Base-by-base conservation (phyloP, 2,329 filamentous ascomycete species). In the Phialophora tarda region DNA sequence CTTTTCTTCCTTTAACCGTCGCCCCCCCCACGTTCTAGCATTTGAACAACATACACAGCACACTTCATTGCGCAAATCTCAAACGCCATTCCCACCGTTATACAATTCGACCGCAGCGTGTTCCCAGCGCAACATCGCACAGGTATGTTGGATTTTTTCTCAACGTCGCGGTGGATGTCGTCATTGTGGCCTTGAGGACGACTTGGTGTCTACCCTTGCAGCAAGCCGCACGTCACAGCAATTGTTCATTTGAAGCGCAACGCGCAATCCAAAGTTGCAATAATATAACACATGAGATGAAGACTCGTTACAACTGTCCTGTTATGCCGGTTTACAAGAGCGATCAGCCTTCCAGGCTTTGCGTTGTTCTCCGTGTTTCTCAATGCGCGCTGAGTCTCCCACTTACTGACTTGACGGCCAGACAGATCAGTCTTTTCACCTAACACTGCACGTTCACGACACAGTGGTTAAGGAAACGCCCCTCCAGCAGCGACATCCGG, bases 1-100 rank as follows among this genome's bases (percentile, higher is more conserved):
- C n/a, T 61, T 28, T 50, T 59, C 59, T 53, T 61, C 51, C 59
- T 26, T 61, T 61, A 61, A 61, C 38, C 21, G 26, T 30, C 48
- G 5, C 11, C 5, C 48, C 48, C 47, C 44, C 30, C 47, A 59
- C 47, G 57, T 23, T 12, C 57, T 24, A 53, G 21, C 26, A 53
- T 26, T 53, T 17, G 38, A 44, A 5, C 38, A 17, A 6, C 38
- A 44, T n/a, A 44, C 38, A n/a, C 14, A n/a, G 38, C 17, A n/a
- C 38, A 44, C 17, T 6, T 44, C 38, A 8, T 44, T 44, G 38
- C 38, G 38, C 38, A 44, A 44, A 44, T n/a, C 38, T 44, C 38
- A 44, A 44, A 44, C 38, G 14, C 38, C 38, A 44, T 44, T 41
- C 38, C 17, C 17, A 3, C 38, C 10, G 8, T 23, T 23, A 24